Evolutionary conservation across 2,329 filamentous ascomycete genomes (phyloP).

Genomic region (Aspergillus sojae): DNA sequence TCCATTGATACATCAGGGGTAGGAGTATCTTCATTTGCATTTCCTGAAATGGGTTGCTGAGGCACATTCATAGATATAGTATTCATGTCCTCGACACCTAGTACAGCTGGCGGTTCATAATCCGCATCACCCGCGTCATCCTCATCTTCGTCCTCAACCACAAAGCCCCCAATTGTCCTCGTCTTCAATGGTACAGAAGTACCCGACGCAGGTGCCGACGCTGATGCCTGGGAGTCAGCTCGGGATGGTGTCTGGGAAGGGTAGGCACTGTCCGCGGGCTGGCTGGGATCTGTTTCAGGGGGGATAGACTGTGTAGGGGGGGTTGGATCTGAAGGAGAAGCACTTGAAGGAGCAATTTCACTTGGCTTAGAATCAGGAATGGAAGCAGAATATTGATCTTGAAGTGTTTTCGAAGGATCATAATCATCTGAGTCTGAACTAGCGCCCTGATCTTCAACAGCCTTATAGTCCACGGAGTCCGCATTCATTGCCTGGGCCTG

Average conservation of each 20-base stretch:
- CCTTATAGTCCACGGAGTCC: slow-evolving; percentile 41
- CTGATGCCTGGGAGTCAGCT: slow-evolving; percentile 38
- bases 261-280: slow-evolving; percentile 30
- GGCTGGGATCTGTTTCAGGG: slow-evolving; percentile 32
- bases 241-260: slow-evolving; percentile 37
- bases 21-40: slow-evolving; percentile 58
- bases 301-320: slow-evolving; percentile 25
- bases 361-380: slow-evolving; percentile 34
- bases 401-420: slow-evolving; percentile 54
- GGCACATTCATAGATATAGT: slow-evolving; percentile 52
- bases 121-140: slow-evolving; percentile 53
- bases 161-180: slow-evolving; percentile 63
- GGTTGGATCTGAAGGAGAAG: slow-evolving; percentile 25
- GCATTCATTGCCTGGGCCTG: slow-evolving; percentile 51
- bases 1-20: slow-evolving; percentile 64
- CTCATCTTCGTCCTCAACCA: slow-evolving; percentile 64
- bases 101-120: slow-evolving; percentile 58
- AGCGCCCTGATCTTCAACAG: slow-evolving; percentile 56
- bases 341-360: slow-evolving; percentile 32
- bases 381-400: slow-evolving; percentile 42
- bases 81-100: slow-evolving; percentile 53
- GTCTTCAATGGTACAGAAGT: slow-evolving; percentile 46
- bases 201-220: slow-evolving; percentile 32
- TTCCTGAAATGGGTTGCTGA: slow-evolving; percentile 59
- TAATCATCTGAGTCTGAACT: slow-evolving; percentile 60